A percentile compares a stretch with the other conserved stretches of the same genome.
phyloP scores from a whole-genome alignment of 176 grass and related monocot species.

The Bonia amplexicaulis region DNA sequence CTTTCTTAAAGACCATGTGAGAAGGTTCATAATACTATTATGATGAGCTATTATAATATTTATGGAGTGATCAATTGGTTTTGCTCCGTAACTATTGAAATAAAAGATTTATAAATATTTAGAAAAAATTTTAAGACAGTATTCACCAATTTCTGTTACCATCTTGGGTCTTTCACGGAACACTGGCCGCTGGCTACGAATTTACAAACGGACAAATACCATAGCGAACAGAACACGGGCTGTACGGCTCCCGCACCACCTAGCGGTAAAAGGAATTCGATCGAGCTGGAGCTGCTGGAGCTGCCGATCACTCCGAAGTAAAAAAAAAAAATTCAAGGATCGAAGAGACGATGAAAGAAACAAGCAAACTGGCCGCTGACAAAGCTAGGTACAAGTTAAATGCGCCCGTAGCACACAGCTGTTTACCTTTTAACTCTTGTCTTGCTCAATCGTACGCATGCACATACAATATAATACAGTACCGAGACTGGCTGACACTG shows the following conservation, averaged over 20 bases:
- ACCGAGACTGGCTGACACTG: background rate
- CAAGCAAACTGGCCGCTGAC: slow-evolving; percentile 11
- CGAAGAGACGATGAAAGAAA: background rate
- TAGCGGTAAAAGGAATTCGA: background rate
- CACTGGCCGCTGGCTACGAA: too few relatives aligned
- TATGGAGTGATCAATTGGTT: too few relatives aligned
- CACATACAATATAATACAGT: background rate
- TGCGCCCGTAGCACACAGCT: slow-evolving; percentile 29
- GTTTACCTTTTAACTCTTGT: slow-evolving; percentile 27
- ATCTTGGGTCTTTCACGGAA: too few relatives aligned
- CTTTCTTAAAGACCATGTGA: too few relatives aligned
- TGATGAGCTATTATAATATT: too few relatives aligned
- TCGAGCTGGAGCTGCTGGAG: background rate
- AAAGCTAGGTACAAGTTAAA: background rate
- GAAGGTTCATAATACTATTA: too few relatives aligned
- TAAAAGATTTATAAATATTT: too few relatives aligned
- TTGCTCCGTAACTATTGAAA: too few relatives aligned
- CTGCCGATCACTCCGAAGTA: background rate
- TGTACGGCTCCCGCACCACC: background rate
- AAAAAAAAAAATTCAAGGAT: too few relatives aligned
- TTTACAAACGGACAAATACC: too few relatives aligned
- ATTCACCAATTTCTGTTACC: too few relatives aligned
- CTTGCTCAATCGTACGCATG: slow-evolving; percentile 16
- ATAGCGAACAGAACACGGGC: background rate
- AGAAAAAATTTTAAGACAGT: too few relatives aligned